Percentiles rank a stretch among this genome's conserved stretches.
Evolutionary conservation across 2,329 filamentous ascomycete species (phyloP).

Genomic region (Cordyceps javanica): DNA sequence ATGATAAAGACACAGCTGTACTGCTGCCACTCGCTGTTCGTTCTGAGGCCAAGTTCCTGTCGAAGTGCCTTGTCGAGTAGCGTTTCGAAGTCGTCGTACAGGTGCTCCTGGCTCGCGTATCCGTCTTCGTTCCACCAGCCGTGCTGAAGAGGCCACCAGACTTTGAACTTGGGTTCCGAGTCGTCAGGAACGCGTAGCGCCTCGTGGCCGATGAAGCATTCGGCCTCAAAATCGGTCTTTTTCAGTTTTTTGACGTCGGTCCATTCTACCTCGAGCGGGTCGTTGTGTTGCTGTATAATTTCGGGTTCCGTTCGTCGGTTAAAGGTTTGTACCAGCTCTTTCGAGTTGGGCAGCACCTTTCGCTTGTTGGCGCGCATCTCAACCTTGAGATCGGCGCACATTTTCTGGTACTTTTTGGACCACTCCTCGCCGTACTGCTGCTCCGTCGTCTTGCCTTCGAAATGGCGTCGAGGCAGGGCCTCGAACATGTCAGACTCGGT

Average conservation of each 20-base stretch:
- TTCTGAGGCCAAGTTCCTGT: conserved; percentile 72
- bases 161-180: conserved; percentile 81
- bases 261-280: conserved; percentile 91
- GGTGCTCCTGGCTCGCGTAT: conserved; percentile 70
- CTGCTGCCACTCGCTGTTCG: conserved; percentile 75
- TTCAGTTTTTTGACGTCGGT: conserved; percentile 68
- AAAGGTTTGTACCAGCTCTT: conserved; percentile 91
- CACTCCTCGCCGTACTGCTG: conserved; percentile 84
- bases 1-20: conserved; percentile 98
- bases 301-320: conserved; percentile 81
- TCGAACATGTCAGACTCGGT: conserved; percentile 81
- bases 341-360: conserved; percentile 93
- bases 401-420: conserved; percentile 68
- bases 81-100: conserved; percentile 81
- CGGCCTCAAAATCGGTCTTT: conserved; percentile 54
- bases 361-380: conserved; percentile 92
- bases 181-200: conserved; percentile 84
- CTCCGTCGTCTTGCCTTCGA: conserved; percentile 57
- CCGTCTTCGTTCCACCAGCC: conserved; percentile 89
- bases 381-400: conserved; percentile 80
- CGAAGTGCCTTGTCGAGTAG: conserved; percentile 83
- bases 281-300: conserved; percentile 88
- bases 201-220: conserved; percentile 72
- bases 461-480: conserved; percentile 66
- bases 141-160: conserved; percentile 85